These are phyloP conservation scores for Phytopythium cucurbitacearum DNA, from an alignment of 352 stramenopile genomes.

Conservation along the genomic window DNA sequence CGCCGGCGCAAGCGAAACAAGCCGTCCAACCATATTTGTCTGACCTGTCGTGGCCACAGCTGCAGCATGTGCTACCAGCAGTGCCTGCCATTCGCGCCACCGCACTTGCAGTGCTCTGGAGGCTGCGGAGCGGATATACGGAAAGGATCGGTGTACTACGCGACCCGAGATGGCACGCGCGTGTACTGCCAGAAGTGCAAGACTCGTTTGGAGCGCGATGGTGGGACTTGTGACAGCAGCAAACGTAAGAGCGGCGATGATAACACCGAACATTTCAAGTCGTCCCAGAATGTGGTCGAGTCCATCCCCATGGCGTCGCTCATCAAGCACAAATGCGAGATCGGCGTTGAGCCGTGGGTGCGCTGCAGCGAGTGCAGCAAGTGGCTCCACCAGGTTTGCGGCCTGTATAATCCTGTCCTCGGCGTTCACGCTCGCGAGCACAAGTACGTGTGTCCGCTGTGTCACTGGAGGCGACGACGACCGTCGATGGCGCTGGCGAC, in stretches of 20 bases:
- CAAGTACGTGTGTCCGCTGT: conserved; percentile 68
- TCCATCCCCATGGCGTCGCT: conserved; percentile 13
- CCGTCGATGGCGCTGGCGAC: no score
- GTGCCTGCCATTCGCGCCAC: conserved; percentile 54
- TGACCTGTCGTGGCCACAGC: conserved; percentile 56
- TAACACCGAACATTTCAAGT: conserved; percentile 11
- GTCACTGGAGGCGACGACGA: conserved; percentile 26
- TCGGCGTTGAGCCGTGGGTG: conserved; percentile 75
- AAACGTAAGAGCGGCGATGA: neutral
- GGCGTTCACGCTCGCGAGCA: conserved; percentile 37
- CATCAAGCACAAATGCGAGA: conserved; percentile 65
- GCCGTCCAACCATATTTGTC: conserved; percentile 41
- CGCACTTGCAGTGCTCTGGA: conserved; percentile 70
- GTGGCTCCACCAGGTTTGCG: conserved; percentile 92
- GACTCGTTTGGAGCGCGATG: conserved; percentile 32
- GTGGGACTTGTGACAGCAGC: neutral
- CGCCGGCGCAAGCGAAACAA: conserved; percentile 39
- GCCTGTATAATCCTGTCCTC: conserved; percentile 86
- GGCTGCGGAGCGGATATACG: conserved; percentile 74
- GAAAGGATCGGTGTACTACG: conserved; percentile 72
- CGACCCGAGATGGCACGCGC: conserved; percentile 68
- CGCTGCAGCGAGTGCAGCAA: conserved; percentile 69
- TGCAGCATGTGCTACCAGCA: conserved; percentile 74
- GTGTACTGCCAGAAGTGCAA: conserved; percentile 80
- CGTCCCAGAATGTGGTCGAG: conserved; percentile 2